Evolutionary conservation across 2,329 filamentous ascomycete species (phyloP), one percentile per base, ranked within the genome.

Genomic region (Aspergillus fumigatus): DNA sequence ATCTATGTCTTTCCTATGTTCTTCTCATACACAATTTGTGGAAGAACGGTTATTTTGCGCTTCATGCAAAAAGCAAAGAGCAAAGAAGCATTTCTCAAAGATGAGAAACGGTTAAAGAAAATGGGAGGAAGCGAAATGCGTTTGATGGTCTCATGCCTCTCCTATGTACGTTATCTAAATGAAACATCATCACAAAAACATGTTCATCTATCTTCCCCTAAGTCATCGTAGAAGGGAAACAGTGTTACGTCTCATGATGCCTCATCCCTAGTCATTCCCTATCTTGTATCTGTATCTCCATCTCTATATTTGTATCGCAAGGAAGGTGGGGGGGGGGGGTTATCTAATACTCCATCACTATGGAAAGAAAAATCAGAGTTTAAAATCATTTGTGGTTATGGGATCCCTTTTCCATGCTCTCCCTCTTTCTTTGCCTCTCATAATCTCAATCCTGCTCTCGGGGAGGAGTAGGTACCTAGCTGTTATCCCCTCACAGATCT

Each of bases 81-180:
- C 19, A 52, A 52, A 52, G 41, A 52, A 40, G 32, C 32, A 38
- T 38, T 38, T 38, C 32, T 38, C 32, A 35, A 50, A 50, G 35
- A 40, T 23, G 26, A 11, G 17, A 23, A 47, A 47, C 14, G 21
- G 51, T 25, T 40, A 32, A 38, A 55, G 52, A 55, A 53, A 49
- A 52, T 49, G 35, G 47, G 43, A 53, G 14, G 19, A 35, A 40
- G 38, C 51, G 58, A 53, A 54, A 54, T 29, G 40, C 32, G 52
- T 11, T 51, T 51, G 52, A 56, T 57, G 56, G 54, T 48, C 50
- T 61, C 54, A 61, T 59, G 59, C 45, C 59, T 55, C 41, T 56
- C 43, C 38, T 54, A 54, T 61, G 59, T 61, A 59, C 53, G 54
- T 51, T 47, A 23, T 45, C 43, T 26, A 17, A 47, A 47, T 47